phyloP scores from a whole-genome alignment of 106 monocot genomes.

The Platanthera guangdongensis region DNA sequence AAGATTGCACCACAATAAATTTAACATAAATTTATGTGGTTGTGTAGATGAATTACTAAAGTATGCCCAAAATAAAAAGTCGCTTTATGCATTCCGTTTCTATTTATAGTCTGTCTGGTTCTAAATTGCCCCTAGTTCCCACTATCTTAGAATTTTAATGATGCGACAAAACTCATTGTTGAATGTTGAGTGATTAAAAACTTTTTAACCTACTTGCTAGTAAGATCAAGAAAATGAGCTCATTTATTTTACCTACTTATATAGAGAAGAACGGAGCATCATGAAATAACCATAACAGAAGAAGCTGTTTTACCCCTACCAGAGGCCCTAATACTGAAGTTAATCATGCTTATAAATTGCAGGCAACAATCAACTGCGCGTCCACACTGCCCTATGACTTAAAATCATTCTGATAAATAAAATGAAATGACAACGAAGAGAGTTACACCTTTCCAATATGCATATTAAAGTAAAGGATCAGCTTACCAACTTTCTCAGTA shows the following conservation, averaged over 20 bases:
- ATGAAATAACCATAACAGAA: background rate
- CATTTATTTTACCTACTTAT: background rate
- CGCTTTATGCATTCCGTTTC: no score
- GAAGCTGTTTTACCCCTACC: background rate
- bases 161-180: background rate
- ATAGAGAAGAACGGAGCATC: background rate
- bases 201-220: background rate
- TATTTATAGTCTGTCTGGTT: no score
- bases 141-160: background rate
- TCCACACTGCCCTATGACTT: background rate
- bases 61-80: no score
- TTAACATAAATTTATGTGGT: no score
- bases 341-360: background rate
- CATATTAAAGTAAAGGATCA: background rate
- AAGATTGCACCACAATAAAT: no score
- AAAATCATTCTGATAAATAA: background rate
- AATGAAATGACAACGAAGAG: constrained; percentile 1
- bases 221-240: background rate
- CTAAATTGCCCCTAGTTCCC: background rate
- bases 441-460: background rate
- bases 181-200: background rate
- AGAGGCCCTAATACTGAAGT: background rate
- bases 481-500: constrained; percentile 58
- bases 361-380: background rate
- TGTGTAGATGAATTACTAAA: no score